Evolutionary conservation across 768 basidiomycete genomes (phyloP).

Genomic region (Ephemerocybe angulata): DNA sequence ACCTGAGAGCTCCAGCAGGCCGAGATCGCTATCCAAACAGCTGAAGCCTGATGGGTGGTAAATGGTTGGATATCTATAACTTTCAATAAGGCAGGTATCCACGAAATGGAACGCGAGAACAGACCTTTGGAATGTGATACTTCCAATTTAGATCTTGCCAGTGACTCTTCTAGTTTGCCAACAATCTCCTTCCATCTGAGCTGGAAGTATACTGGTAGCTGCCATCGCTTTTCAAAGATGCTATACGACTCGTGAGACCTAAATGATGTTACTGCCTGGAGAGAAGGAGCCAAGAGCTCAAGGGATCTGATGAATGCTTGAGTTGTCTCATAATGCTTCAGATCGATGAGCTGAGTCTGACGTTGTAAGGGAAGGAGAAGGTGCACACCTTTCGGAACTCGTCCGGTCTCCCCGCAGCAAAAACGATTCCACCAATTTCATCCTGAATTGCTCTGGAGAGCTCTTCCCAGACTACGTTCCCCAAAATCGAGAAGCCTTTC

Average conservation of each 20-base stretch:
- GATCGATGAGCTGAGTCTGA: not conserved
- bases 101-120: conserved; percentile 2
- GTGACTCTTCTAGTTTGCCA: conserved; percentile 63
- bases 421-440: conserved; percentile 78
- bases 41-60: conserved; percentile 49
- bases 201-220: conserved; percentile 95
- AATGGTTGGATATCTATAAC: conserved; percentile 20
- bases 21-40: conserved; percentile 68
- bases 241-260: conserved; percentile 65
- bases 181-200: conserved; percentile 96
- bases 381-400: conserved; percentile 80
- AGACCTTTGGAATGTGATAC: conserved; percentile 40
- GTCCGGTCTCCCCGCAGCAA: conserved; percentile 88
- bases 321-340: conserved; percentile 80
- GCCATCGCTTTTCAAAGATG: conserved; percentile 85
- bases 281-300: conserved; percentile 78
- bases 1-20: conserved; percentile 87
- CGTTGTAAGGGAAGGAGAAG: not conserved
- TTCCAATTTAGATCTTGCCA: conserved; percentile 44
- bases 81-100: not conserved
- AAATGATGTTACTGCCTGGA: conserved; percentile 65
- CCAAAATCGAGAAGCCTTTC: conserved; percentile 75
- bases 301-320: conserved; percentile 79
- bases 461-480: conserved; percentile 88
- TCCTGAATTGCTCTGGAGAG: conserved; percentile 75